Percentiles rank a stretch among this genome's conserved stretches.
Evolutionary conservation across 2,329 filamentous ascomycete species (phyloP).

Genomic region (Botryotinia narcissicola): DNA sequence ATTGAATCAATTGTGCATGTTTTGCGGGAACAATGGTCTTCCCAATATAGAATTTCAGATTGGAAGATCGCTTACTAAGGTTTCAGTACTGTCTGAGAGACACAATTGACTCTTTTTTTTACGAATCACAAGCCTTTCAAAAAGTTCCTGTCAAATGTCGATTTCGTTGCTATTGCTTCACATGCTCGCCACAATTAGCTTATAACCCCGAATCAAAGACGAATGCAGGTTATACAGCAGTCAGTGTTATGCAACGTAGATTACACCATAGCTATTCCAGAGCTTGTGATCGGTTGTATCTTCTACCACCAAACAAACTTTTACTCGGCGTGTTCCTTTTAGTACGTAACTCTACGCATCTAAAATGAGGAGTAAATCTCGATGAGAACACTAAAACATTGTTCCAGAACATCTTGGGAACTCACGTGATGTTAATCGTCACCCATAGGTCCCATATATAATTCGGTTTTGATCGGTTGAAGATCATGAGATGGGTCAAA

Average conservation of each 20-base stretch:
- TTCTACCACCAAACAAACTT: background rate
- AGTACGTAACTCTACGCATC: conserved; percentile 8
- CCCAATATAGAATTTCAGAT: background rate
- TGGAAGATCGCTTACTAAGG: background rate
- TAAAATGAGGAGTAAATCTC: conserved; percentile 16
- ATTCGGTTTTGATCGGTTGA: conserved; percentile 19
- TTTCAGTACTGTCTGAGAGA: background rate
- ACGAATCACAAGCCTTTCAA: background rate
- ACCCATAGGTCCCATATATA: background rate
- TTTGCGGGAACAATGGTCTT: background rate
- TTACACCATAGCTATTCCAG: conserved; percentile 5
- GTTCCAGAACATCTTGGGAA: conserved; percentile 15
- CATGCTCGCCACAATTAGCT: background rate
- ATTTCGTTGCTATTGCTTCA: background rate
- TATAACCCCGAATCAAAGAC: background rate
- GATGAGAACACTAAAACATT: conserved; percentile 3
- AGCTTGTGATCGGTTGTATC: conserved; percentile 19
- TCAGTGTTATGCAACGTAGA: background rate
- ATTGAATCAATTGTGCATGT: background rate
- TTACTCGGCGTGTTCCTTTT: conserved; percentile 13
- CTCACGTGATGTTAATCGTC: conserved; percentile 14
- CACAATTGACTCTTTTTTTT: background rate
- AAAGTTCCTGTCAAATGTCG: background rate
- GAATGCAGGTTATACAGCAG: conserved; percentile 1
- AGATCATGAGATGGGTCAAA: conserved; percentile 8